A percentile compares a stretch with the other conserved stretches of the same genome.
phyloP scores from a whole-genome alignment of 345 rosid genomes.

The Lenwebbia sp. region DNA sequence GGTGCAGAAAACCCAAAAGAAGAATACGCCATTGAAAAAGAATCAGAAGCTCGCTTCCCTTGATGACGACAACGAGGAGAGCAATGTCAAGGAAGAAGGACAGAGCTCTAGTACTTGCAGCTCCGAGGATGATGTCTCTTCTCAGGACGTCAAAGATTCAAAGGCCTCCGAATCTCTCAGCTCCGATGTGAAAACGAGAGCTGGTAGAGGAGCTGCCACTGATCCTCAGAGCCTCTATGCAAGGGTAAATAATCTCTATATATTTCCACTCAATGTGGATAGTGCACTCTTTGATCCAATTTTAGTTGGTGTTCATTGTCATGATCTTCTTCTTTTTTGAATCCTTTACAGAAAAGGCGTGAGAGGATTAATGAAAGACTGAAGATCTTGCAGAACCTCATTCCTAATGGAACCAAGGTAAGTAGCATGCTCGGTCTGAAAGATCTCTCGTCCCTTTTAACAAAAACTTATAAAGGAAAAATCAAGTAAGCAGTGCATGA shows the following conservation, averaged over 20 bases:
- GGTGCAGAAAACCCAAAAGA: conserved; percentile 12
- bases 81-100: conserved; percentile 34
- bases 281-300: background rate
- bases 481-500: background rate
- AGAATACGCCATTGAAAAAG: conserved; percentile 25
- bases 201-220: conserved; percentile 74
- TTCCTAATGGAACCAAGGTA: conserved; percentile 90
- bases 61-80: conserved; percentile 20
- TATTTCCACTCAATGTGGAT: background rate
- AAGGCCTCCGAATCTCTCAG: conserved; percentile 26
- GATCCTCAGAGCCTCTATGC: conserved; percentile 98
- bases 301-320: background rate
- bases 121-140: conserved; percentile 58
- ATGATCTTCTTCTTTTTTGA: background rate
- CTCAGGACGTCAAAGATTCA: conserved; percentile 23
- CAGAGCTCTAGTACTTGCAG: conserved; percentile 39
- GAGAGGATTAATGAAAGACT: conserved; percentile 80
- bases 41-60: conserved; percentile 17
- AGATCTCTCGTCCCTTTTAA: background rate
- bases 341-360: conserved; percentile 59
- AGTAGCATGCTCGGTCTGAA: background rate
- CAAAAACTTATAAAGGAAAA: background rate
- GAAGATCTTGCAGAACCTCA: conserved; percentile 67
- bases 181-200: conserved; percentile 55
- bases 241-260: conserved; percentile 31